Evolutionary conservation across 2,329 filamentous ascomycete species (phyloP).

Genomic region (Hymenoscyphus albidus): DNA sequence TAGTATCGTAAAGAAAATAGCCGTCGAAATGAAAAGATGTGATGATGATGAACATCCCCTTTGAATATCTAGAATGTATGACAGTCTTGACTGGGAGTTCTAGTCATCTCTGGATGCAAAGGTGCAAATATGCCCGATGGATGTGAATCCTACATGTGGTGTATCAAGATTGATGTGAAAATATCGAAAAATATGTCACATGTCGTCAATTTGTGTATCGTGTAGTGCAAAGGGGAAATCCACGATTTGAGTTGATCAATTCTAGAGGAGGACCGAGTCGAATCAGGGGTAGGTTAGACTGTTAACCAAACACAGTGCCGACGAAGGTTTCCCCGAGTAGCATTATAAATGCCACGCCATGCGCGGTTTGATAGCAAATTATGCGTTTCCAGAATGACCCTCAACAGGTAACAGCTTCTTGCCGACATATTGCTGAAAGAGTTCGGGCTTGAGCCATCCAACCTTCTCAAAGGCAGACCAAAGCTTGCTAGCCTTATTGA

Average conservation of each 20-base stretch:
- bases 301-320: background rate
- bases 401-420: background rate
- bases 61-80: background rate
- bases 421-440: background rate
- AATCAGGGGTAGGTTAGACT: background rate
- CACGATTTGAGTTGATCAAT: background rate
- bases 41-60: no score
- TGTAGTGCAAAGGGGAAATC: background rate
- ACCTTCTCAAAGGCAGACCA: constrained; percentile 87
- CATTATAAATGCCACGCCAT: no score
- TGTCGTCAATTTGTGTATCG: background rate
- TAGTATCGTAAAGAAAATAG: background rate
- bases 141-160: constrained; percentile 1
- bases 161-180: background rate
- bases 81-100: background rate
- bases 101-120: background rate
- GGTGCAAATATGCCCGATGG: background rate
- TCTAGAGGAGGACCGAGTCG: background rate
- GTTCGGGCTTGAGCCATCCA: constrained; percentile 60
- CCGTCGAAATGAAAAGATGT: no score
- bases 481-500: constrained; percentile 93
- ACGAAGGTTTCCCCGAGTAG: no score
- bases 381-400: background rate
- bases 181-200: background rate
- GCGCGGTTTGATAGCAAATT: no score